phyloP scores from a whole-genome alignment of 345 rosid genomes.

The Nephelium lappaceum region DNA sequence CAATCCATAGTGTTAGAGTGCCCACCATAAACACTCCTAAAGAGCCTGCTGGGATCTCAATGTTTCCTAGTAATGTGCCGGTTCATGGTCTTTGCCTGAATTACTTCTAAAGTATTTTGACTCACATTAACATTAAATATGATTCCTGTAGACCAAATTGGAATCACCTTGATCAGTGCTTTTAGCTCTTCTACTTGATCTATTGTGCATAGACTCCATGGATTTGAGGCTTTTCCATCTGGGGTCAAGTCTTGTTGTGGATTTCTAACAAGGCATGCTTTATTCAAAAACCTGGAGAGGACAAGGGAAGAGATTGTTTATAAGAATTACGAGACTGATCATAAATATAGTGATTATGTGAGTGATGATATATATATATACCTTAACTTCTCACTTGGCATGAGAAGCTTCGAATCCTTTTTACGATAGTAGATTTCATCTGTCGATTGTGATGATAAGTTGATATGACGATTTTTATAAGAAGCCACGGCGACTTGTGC shows the following conservation, averaged over 20 bases:
- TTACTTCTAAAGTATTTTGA: slow-evolving; percentile 43
- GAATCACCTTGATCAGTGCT: slow-evolving; percentile 46
- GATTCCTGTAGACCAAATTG: slow-evolving; percentile 59
- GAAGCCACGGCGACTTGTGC: slow-evolving; percentile 51
- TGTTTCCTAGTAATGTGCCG: slow-evolving; percentile 43
- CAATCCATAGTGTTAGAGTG: slow-evolving; percentile 43
- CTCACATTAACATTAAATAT: slow-evolving; percentile 29
- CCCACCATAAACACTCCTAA: slow-evolving; percentile 38
- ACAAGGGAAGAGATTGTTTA: slow-evolving; percentile 6
- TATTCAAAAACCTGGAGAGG: slow-evolving; percentile 47
- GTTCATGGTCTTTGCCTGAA: slow-evolving; percentile 55
- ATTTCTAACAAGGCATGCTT: slow-evolving; percentile 49
- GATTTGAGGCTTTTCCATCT: slow-evolving; percentile 36
- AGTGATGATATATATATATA: background rate
- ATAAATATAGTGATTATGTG: too few relatives aligned
- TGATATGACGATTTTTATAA: slow-evolving; percentile 32
- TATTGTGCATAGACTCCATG: slow-evolving; percentile 53
- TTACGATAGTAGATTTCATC: slow-evolving; percentile 14
- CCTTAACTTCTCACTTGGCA: slow-evolving; percentile 52
- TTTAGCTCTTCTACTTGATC: slow-evolving; percentile 69
- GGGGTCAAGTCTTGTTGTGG: slow-evolving; percentile 33
- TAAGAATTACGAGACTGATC: background rate
- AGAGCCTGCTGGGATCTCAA: slow-evolving; percentile 57
- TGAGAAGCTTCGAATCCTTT: slow-evolving; percentile 26
- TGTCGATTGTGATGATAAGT: slow-evolving; percentile 22